A percentile compares a stretch with the other conserved stretches of the same genome.
These are phyloP conservation scores for Solanum bulbocastanum DNA, from an alignment of 257 asterid species.

Conservation along the genomic window DNA sequence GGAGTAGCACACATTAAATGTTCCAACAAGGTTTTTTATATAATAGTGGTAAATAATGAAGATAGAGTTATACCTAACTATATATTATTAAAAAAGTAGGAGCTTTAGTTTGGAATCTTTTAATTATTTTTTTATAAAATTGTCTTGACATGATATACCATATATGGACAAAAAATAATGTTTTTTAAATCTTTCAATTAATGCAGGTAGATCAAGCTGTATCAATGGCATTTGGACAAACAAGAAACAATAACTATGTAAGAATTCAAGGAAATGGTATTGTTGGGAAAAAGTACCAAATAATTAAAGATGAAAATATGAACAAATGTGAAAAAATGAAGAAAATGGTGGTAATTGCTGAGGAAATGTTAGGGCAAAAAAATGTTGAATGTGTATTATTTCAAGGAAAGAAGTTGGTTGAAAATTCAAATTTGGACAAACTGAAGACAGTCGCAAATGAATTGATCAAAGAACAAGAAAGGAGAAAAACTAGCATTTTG, in stretches of 20 bases:
- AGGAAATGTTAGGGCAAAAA: conserved; percentile 48
- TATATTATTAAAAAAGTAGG: background rate
- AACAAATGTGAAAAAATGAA: background rate
- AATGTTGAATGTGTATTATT: conserved; percentile 62
- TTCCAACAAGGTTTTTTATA: background rate
- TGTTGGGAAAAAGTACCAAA: background rate
- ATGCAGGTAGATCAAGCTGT: conserved; percentile 82
- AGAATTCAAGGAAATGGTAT: conserved; percentile 62
- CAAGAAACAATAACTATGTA: conserved; percentile 37
- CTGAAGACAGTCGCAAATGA: conserved; percentile 38
- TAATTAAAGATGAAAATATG: background rate
- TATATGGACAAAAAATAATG: background rate
- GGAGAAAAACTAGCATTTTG: conserved; percentile 41
- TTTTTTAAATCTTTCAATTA: background rate
- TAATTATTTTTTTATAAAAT: background rate
- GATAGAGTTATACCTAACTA: background rate
- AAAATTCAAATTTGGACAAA: conserved; percentile 43
- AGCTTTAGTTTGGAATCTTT: background rate
- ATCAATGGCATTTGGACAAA: conserved; percentile 74
- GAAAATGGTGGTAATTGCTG: conserved; percentile 10
- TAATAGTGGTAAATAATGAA: background rate
- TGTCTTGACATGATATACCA: background rate
- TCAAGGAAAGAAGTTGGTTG: conserved; percentile 53
- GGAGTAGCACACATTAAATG: background rate
- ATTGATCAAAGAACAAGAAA: conserved; percentile 54